Evolutionary conservation across 192 early-diverging fungal species (phyloP), one percentile per base, ranked within the genome.

Genomic region (Entrophospora sp.): DNA sequence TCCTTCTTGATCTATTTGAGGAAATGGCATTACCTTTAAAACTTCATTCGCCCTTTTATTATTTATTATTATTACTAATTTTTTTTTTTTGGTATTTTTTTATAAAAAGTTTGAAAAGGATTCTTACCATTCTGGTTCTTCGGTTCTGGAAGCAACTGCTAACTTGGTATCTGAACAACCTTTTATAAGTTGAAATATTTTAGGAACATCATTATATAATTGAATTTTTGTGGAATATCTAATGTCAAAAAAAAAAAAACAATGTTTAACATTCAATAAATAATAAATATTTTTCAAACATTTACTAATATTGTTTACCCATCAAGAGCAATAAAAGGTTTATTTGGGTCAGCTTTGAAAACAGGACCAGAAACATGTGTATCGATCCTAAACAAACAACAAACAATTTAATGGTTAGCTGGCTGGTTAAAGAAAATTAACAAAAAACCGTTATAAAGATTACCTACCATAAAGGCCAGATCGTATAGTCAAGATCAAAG

Each of bases 401-500:
- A 7, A 46, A 22, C 24, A 22, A 55, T 0, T 55, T 12, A 14
- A 22, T 14, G 18, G 0, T 13, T n/a, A 22, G 4, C 7, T 0
- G 31, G 5, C 0, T n/a, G n/a, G n/a, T n/a, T n/a, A n/a, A n/a
- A n/a, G n/a, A n/a, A n/a, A n/a, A n/a, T n/a, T n/a, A n/a, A n/a
- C n/a, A n/a, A n/a, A n/a, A n/a, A 13, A 25, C 9, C 28, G 6
- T 30, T 6, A 1, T 0, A 9, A 4, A n/a, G 5, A 32, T n/a
- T 24, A 67, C 67, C 46, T 70, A 68, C 69, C 71, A 68, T 44
- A 61, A 30, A 13, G 70, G 65, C 73, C 73, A 75, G 18, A 78
- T 16, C 4, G 76, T 78, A 61, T 73, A 71, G 43, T 78, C 76
- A 2, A 78, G 61, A 55, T 78, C 76, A 48, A 78, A 75, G 5